Evolutionary conservation across 345 rosid genomes (phyloP), one percentile per base, ranked within the genome.

Genomic region (Lepidium sativum): DNA sequence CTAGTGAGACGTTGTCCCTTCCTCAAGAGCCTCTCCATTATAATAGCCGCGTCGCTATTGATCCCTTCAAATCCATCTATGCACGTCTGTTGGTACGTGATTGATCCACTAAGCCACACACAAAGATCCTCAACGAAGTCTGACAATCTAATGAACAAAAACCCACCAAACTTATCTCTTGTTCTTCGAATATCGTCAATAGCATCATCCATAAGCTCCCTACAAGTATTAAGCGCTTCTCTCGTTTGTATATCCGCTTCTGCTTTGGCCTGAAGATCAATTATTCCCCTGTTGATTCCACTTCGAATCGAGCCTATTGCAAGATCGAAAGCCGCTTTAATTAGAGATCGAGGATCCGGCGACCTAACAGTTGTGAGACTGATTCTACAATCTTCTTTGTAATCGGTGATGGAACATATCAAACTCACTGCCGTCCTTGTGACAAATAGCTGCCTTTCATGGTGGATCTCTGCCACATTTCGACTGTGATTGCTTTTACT

Each of bases 11-110:
- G 78, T 6, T 69, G 78, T 2, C 87, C 78, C 0, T 48, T 61
- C 45, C 54, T 56, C 58, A 89, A 20, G 6, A 85, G 6, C 14
- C 51, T 47, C 63, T 74, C 80, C 88, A 92, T 82, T 12, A 80
- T 72, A 4, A 25, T 23, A 0, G 81, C 89, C 0, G 84, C 82
- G 0, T 67, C 63, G 1, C 71, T 72, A 0, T 87, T 74, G 1
- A 88, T 81, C 75, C 89, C 86, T 17, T 65, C 65, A 47, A 92
- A 92, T 0, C 84, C 91, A 2, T 89, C 95, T 9, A 85, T 43
- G 61, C 98, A 92, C 10, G 86, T 89, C 35, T 89, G 81, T 43
- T 89, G 87, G 65, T 79, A 87, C 1, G 96, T 92, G 42, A 82
- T 29, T 0, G 98, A 77, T 12, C 87, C 97, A 8, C 95, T 86